Evolutionary conservation across 2,329 filamentous ascomycete genomes (phyloP), one percentile per base, ranked within the genome.

Genomic region (Laburnicola sp.): DNA sequence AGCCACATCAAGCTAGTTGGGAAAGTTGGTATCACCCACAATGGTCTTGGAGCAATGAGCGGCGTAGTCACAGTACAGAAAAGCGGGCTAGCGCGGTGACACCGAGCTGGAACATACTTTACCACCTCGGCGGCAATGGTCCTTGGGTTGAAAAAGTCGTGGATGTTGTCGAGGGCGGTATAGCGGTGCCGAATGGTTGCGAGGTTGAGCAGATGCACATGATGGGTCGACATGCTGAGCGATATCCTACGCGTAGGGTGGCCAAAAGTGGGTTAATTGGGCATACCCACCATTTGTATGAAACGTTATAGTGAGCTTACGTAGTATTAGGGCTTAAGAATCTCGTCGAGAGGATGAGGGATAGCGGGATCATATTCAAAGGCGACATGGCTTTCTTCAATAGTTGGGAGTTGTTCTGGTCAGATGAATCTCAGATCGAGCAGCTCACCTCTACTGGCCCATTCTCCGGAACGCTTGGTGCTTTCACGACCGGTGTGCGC

Each of bases 161-260:
- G 35, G 74, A 75, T 32, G 61, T 75, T 2, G 64, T 76, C 10
- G 69, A 70, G 9, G 69, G 68, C 6, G 75, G 74, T 3, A 71
- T 79, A 40, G 71, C 68, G 1, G 63, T 76, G 3, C 81, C 81
- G 0, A 63, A 73, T 4, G 75, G 75, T 2, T 84, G 82, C 58
- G 62, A 66, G 11, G 73, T 84, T 5, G 78, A 82, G 50, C 81
- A 84, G 62, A 76, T 83, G n/a, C 81, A 84, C 65, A 80, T 84
- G 80, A 78, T 84, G 72, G 80, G 82, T 21, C 75, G 82, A 35
- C 82, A 85, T 70, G 79, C 74, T 22, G 82, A 83, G 62, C 72
- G 82, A 60, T 84, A 82, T 66, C 82, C 82, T 1, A 84, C 81
- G 0, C 65, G 64, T 31, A 75, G 69, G 53, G 77, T 78, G 35